phyloP scores from a whole-genome alignment of 2,329 filamentous ascomycete genomes.

The Fusarium anguioides region DNA sequence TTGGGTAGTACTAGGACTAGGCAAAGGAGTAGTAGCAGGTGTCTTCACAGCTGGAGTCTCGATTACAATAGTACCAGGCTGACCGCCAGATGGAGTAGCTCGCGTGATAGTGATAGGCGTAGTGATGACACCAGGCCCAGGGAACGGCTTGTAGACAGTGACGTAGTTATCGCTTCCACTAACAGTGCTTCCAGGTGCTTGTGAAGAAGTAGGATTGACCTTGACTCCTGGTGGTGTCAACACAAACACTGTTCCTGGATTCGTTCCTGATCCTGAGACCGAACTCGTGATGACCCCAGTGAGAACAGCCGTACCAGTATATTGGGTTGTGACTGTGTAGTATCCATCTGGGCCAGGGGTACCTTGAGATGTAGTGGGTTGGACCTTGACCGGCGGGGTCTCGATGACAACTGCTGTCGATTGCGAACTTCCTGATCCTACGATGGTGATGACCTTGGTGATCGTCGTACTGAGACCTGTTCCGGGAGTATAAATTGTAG shows the following conservation, averaged over 20 bases:
- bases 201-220: neutral
- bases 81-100: slow-evolving; percentile 4
- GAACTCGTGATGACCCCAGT: slow-evolving; percentile 11
- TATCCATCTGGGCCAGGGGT: neutral
- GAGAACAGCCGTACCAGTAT: slow-evolving; percentile 2
- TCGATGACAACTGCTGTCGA: slow-evolving; percentile 10
- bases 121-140: slow-evolving; percentile 20
- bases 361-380: neutral
- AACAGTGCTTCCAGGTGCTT: neutral
- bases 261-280: neutral
- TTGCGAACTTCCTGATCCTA: neutral
- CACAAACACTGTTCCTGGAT: slow-evolving; percentile 18
- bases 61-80: slow-evolving; percentile 21
- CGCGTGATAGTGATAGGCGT: slow-evolving; percentile 17
- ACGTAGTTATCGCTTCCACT: slow-evolving; percentile 19
- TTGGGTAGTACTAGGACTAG: slow-evolving; percentile 4
- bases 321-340: neutral
- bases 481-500: slow-evolving; percentile 17
- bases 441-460: slow-evolving; percentile 3
- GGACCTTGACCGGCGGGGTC: slow-evolving; percentile 6
- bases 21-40: neutral
- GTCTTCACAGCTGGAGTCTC: slow-evolving; percentile 6
- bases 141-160: slow-evolving; percentile 21
- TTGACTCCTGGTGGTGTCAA: slow-evolving; percentile 9
- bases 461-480: slow-evolving; percentile 2